phyloP scores from a whole-genome alignment of 768 basidiomycete species.

The Kwoniella botswanensis region DNA sequence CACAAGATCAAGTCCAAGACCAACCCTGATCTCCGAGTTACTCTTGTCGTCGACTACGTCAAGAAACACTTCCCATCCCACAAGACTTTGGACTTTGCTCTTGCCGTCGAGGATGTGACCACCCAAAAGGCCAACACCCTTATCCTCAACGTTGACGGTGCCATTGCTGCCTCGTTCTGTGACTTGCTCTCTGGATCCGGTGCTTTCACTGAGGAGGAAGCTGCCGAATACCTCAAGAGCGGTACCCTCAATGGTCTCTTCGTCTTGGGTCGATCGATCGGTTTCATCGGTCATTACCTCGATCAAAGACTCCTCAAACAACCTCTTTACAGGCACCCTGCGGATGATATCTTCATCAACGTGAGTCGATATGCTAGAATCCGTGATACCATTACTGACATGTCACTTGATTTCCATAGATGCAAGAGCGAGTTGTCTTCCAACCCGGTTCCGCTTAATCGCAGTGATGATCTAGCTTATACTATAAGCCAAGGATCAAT shows the following conservation, averaged over 20 bases:
- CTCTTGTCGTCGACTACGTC: slow-evolving; percentile 82
- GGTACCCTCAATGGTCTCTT: slow-evolving; percentile 84
- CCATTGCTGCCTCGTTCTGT: slow-evolving; percentile 92
- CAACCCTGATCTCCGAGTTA: slow-evolving; percentile 60
- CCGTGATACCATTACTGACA: not conserved
- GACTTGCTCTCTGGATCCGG: slow-evolving; percentile 89
- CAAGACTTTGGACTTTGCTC: slow-evolving; percentile 87
- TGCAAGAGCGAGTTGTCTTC: slow-evolving; percentile 50
- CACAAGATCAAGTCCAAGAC: slow-evolving; percentile 94
- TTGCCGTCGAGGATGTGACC: slow-evolving; percentile 96
- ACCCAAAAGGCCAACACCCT: slow-evolving; percentile 97
- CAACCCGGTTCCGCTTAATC: slow-evolving; percentile 37
- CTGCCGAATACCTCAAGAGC: slow-evolving; percentile 91
- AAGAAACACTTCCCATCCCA: slow-evolving; percentile 94
- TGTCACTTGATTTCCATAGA: slow-evolving; percentile 8
- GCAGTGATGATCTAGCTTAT: not conserved
- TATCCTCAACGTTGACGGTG: slow-evolving; percentile 93
- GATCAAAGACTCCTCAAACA: slow-evolving; percentile 96
- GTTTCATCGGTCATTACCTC: slow-evolving; percentile 94
- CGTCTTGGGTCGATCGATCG: slow-evolving; percentile 95
- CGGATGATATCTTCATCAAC: slow-evolving; percentile 50
- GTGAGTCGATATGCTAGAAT: not conserved
- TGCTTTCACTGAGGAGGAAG: slow-evolving; percentile 93
- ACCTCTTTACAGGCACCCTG: slow-evolving; percentile 74
- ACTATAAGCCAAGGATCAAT: not conserved